These are phyloP conservation scores for Cordyceps cicadae DNA, from an alignment of 2,329 filamentous ascomycete species.

Conservation along the genomic window DNA sequence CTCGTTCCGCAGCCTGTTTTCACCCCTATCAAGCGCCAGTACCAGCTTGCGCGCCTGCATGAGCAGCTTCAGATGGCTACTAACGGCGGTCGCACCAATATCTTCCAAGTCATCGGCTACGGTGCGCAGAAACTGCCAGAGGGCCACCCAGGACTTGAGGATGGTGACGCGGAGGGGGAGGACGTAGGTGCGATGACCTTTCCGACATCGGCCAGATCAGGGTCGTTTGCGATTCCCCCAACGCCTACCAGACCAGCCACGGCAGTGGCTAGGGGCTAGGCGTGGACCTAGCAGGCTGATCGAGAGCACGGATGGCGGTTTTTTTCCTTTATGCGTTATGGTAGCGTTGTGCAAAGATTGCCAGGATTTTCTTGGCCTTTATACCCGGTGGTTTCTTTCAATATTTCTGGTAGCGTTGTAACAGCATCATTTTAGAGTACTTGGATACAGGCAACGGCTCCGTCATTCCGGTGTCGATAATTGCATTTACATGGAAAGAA, in stretches of 20 bases:
- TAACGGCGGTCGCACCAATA: conserved; percentile 56
- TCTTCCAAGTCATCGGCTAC: conserved; percentile 52
- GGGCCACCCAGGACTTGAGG: conserved; percentile 36
- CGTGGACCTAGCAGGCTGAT: no score
- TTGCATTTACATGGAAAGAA: neutral
- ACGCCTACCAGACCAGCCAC: conserved; percentile 3
- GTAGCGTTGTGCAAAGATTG: neutral
- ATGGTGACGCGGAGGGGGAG: conserved; percentile 50
- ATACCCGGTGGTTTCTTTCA: neutral
- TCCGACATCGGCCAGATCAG: conserved; percentile 25
- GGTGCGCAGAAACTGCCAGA: conserved; percentile 48
- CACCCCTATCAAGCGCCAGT: conserved; percentile 53
- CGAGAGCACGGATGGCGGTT: neutral
- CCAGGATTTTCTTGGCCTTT: neutral
- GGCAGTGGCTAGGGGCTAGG: conserved; percentile 3
- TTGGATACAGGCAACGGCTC: neutral
- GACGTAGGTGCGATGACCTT: conserved; percentile 37
- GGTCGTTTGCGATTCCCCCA: conserved; percentile 22
- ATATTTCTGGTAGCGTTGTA: neutral
- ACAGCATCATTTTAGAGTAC: neutral
- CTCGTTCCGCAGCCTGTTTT: conserved; percentile 59
- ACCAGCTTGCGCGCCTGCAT: conserved; percentile 53
- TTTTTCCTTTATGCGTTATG: neutral
- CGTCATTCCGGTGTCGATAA: neutral
- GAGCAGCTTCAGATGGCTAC: conserved; percentile 60